Evolutionary conservation across 163 green algal genomes (phyloP), one percentile per base, ranked within the genome.

Genomic region (Prototheca cutis): DNA sequence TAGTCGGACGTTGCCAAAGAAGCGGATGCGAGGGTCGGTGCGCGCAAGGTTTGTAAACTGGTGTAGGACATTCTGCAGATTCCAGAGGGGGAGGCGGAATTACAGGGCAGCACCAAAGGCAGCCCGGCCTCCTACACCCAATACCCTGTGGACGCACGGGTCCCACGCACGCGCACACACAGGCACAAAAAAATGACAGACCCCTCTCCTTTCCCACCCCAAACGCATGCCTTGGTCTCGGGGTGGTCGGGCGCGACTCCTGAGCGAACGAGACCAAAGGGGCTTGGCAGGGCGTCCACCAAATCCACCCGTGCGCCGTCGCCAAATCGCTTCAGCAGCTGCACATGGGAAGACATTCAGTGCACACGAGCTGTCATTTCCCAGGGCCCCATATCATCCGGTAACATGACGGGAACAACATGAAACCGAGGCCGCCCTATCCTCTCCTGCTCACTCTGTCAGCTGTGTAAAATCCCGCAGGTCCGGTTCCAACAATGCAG

Each of bases 231-330:
- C 85, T 98, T 98, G 39, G 90, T 96, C 59, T 93, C 82, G 53
- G 80, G 80, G 59, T 99, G 92, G 66, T 99, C 92, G 6, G 92
- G 92, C 0, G 92, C 92, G n/a, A 99, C 92, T 3, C 92, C 92
- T 3, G 83, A 89, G 6, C 81, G 64, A 30, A 97, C 90, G 7
- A 98, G 77, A 5, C 91, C 91, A 80, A 93, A 98, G 4, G 91
- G 91, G 0, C 85, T 89, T 3, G 89, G 89, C 53, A 97, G 74
- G 2, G 79, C 67, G 28, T 98, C 91, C 80, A 90, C 71, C 10
- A 36, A 42, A 30, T 84, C 75, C 3, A 92, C 71, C 0, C 55
- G 53, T 0, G 75, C 65, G 1, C 58, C 52, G 15, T 80, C 65
- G 0, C 76, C 78, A 55, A 81, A 83, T 5, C 52, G 52, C 71